Base-by-base conservation (phyloP, 306 rosid species). In the Macrotyloma uniflorum region DNA sequence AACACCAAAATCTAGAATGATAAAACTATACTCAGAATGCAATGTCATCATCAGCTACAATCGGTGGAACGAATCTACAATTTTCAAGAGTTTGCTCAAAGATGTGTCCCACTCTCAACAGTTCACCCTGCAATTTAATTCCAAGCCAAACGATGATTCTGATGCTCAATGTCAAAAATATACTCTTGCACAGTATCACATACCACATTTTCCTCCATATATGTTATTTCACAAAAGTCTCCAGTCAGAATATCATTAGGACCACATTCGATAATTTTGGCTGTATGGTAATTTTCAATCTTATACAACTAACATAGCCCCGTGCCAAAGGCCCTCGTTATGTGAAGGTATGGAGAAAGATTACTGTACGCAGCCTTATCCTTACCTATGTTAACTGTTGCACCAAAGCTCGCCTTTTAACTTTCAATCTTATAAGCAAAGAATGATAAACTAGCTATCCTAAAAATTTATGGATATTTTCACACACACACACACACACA, bases 21-120 rank as follows among this genome's bases (percentile, higher is more conserved):
- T 26, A 36, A 36, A 6, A 20, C 30, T 72, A 38, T 36, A n/a
- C 72, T 80, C 79, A 72, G 68, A 42, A 55, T 40, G 84, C 55
- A 72, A 81, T 13, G 43, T 81, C 87, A 23, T 79, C 87, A 28
- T 90, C 86, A 3, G 87, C 83, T 76, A 89, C 73, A 26, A 93
- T 55, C 50, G 99, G 99, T 54, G 99, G 99, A 75, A 93, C 93
- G 74, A 93, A 95, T 81, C 84, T 91, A 78, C 79, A 67, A 63
- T 87, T 81, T 67, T 84, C 85, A 69, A 95, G 94, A 38, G 97
- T 91, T 88, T 93, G 98, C 91, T 95, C 97, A 70, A 93, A 95
- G 79, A 95, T 87, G 78, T 95, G 97, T 51, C 93, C 99, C 64
- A 95, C 98, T 78, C 88, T 91, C 36, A 95, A 89, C 83, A 95